phyloP scores from a whole-genome alignment of 1,284 basidiomycete species.

The Austropuccinia psidii region DNA sequence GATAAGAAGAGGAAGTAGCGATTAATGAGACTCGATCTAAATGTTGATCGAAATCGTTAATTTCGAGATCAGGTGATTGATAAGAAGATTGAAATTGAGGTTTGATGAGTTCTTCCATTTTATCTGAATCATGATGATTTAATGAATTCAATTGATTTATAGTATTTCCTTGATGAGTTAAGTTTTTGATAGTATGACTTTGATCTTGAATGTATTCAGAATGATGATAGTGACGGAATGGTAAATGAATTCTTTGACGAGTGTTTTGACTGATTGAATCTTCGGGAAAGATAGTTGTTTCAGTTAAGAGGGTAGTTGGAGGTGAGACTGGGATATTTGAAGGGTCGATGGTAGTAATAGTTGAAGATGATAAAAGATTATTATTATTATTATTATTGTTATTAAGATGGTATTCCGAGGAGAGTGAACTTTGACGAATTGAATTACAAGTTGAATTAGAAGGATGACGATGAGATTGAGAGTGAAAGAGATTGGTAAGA shows the following conservation, averaged over 20 bases:
- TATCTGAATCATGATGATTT: no score
- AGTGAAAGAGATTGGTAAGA: background rate
- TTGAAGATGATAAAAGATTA: background rate
- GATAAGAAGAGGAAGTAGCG: no score
- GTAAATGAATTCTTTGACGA: slow-evolving; percentile 4
- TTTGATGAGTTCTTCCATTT: no score
- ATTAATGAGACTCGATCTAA: no score
- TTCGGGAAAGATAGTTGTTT: slow-evolving; percentile 14
- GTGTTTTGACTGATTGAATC: slow-evolving; percentile 26
- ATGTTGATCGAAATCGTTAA: no score
- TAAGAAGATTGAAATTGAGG: background rate
- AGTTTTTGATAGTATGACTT: no score
- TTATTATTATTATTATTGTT: no score
- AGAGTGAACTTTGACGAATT: background rate
- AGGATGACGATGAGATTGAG: slow-evolving; percentile 16
- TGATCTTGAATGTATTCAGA: no score
- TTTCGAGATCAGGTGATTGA: background rate
- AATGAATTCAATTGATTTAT: no score
- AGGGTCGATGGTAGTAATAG: background rate
- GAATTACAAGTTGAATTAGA: slow-evolving; percentile 22
- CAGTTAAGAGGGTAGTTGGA: background rate
- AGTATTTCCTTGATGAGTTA: no score
- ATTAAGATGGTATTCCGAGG: background rate
- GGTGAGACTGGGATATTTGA: slow-evolving; percentile 10
- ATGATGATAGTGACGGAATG: no score